phyloP scores from a whole-genome alignment of 2,329 filamentous ascomycete species.

The Cladosporium halotolerans region DNA sequence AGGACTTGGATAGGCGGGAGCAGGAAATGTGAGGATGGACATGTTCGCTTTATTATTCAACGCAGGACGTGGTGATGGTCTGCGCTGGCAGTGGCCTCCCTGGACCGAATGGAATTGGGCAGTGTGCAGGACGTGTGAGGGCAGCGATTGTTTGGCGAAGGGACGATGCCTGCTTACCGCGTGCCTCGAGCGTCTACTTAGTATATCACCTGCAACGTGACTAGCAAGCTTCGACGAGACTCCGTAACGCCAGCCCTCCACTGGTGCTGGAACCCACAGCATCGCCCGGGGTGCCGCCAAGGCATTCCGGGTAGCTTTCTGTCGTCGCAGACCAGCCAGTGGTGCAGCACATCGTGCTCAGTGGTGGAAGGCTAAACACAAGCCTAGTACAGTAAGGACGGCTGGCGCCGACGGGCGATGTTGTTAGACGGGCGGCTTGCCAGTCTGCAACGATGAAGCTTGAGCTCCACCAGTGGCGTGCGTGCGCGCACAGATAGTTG shows the following conservation, averaged over 20 bases:
- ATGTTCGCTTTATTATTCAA: constrained; percentile 5
- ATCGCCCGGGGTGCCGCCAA: constrained; percentile 7
- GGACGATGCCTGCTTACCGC: constrained; percentile 11
- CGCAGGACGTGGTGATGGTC: constrained; percentile 5
- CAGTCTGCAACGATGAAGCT: constrained; percentile 1
- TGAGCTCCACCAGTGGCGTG: neutral
- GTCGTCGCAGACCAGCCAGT: constrained; percentile 7
- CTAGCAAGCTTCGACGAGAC: constrained; percentile 9
- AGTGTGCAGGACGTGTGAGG: constrained; percentile 7
- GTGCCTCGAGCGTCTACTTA: constrained; percentile 11
- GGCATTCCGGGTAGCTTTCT: constrained; percentile 6
- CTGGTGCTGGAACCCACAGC: constrained; percentile 6
- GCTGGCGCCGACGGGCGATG: neutral
- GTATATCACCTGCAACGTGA: constrained; percentile 13
- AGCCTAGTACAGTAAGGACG: constrained; percentile 6
- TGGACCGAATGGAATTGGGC: constrained; percentile 3
- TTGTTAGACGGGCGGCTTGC: constrained; percentile 1
- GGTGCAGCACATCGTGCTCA: constrained; percentile 7
- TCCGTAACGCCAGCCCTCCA: constrained; percentile 2
- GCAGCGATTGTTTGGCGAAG: constrained; percentile 8
- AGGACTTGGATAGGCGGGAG: constrained; percentile 23
- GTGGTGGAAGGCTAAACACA: constrained; percentile 8
- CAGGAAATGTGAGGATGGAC: constrained; percentile 14
- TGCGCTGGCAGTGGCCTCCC: constrained; percentile 9
- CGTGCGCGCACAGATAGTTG: neutral